Percentiles rank a stretch among this genome's conserved stretches.
phyloP scores from a whole-genome alignment of 257 asterid genomes.

The Vinca minor region DNA sequence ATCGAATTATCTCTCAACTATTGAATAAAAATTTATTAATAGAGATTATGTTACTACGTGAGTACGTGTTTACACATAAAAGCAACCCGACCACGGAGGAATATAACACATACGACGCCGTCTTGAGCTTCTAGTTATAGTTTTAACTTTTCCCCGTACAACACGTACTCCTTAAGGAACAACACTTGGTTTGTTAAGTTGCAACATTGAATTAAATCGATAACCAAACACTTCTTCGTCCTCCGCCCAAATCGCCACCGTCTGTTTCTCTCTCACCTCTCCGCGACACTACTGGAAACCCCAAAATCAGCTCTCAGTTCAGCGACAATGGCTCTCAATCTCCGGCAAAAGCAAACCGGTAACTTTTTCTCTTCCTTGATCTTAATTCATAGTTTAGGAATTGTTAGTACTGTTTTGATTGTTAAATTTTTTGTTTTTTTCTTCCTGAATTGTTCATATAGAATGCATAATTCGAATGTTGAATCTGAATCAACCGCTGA shows the following conservation, averaged over 20 bases:
- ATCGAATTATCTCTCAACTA: too few species aligned
- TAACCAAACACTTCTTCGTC: not conserved
- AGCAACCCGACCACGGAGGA: too few species aligned
- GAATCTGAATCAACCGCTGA: slow-evolving; percentile 89
- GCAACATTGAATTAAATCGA: not conserved
- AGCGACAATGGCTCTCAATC: slow-evolving; percentile 65
- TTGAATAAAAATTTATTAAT: too few species aligned
- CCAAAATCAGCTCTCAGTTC: not conserved
- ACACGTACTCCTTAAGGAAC: slow-evolving; percentile 1
- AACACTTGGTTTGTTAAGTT: not conserved
- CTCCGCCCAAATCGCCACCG: not conserved
- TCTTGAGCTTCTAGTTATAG: not conserved
- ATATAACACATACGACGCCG: not conserved
- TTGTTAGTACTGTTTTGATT: not conserved
- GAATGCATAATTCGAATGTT: slow-evolving; percentile 90
- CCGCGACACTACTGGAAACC: not conserved
- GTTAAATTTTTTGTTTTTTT: not conserved
- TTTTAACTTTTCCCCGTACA: not conserved
- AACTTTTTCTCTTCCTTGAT: slow-evolving; percentile 11
- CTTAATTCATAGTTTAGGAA: not conserved
- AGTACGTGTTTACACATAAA: too few species aligned
- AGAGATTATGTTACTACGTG: too few species aligned
- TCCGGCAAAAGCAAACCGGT: slow-evolving; percentile 89
- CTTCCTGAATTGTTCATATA: slow-evolving; percentile 11
- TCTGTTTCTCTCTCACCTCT: not conserved